Evolutionary conservation across 352 stramenopile genomes (phyloP).

Genomic region (Phytophthora pisi): DNA sequence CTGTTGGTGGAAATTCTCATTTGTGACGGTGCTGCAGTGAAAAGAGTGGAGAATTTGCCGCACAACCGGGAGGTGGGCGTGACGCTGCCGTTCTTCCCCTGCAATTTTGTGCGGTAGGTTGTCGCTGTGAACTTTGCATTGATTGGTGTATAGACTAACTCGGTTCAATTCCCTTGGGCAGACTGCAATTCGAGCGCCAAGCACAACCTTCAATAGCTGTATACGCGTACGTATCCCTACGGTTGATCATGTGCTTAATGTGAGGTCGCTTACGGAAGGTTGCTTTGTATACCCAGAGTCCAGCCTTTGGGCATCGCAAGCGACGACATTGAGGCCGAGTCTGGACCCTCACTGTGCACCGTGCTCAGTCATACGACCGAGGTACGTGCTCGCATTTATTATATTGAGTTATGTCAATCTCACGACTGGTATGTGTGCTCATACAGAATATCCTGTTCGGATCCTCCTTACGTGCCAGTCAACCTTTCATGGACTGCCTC

Average conservation of each 20-base stretch:
- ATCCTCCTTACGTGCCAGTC: constrained; percentile 52
- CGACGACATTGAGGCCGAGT: constrained; percentile 59
- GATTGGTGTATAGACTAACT: neutral
- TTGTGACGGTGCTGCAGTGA: constrained; percentile 38
- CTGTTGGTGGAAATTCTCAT: neutral
- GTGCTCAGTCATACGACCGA: constrained; percentile 71
- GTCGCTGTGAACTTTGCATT: neutral
- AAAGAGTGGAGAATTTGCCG: constrained; percentile 51
- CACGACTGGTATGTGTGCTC: too few relatives aligned
- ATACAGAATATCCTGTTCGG: constrained; percentile 52
- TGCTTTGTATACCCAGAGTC: constrained; percentile 31
- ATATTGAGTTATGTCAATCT: too few relatives aligned
- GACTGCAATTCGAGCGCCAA: constrained; percentile 60
- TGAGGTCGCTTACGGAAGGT: neutral
- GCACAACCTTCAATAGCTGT: constrained; percentile 63
- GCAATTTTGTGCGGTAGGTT: constrained; percentile 60
- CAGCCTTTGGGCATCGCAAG: constrained; percentile 54
- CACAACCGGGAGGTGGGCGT: constrained; percentile 63
- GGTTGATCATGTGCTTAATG: neutral
- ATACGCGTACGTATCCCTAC: constrained; percentile 49
- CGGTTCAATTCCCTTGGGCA: constrained; percentile 13
- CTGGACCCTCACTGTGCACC: constrained; percentile 58
- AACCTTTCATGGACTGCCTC: constrained; percentile 61
- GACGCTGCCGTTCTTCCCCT: constrained; percentile 67
- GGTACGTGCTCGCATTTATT: too few relatives aligned